Evolutionary conservation across 2,329 filamentous ascomycete species (phyloP), one percentile per base, ranked within the genome.

Genomic region (Colletotrichum incanum): DNA sequence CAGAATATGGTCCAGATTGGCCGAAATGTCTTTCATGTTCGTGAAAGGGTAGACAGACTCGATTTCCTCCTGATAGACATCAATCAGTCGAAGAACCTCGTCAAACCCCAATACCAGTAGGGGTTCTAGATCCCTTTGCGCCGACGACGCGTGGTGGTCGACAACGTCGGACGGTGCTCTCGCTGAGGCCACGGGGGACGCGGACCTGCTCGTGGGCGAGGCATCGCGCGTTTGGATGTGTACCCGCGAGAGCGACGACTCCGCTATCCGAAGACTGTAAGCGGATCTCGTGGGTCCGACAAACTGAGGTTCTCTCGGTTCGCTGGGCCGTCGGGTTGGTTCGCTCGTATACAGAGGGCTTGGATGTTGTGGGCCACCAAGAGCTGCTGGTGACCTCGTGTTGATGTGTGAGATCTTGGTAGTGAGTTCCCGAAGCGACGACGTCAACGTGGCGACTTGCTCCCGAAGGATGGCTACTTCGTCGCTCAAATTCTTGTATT

Each of bases 31-130:
- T 3, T 73, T 73, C 0, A 76, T 80, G 18, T 81, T 78, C 2
- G 79, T 77, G 41, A 80, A 82, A 0, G 81, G 81, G 43, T 82
- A 82, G 0, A 83, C 77, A 0, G 78, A 78, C 28, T 83, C 83
- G 28, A 83, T 78, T 52, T 84, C 82, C 49, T 84, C 83, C n/a
- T 81, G 78, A 34, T 81, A 84, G 5, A 81, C 78, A 9, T 78
- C 75, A n/a, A 83, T 73, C 39, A 83, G 77, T 37, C 81, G 74
- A 0, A 76, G 67, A 0, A 82, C 50, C n/a, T 83, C 81, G 0
- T 72, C 73, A 0, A 75, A 64, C 1, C 60, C 60, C 3, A 74
- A 52, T 1, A 61, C 60, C 45, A 73, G n/a, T 1, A 74, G 65
- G 12, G 60, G 52, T 37, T 73, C 70, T 6, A 63, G 2, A 2